Conservation (phyloP, 345 rosid genomes). For the Salix dunnii region DNA sequence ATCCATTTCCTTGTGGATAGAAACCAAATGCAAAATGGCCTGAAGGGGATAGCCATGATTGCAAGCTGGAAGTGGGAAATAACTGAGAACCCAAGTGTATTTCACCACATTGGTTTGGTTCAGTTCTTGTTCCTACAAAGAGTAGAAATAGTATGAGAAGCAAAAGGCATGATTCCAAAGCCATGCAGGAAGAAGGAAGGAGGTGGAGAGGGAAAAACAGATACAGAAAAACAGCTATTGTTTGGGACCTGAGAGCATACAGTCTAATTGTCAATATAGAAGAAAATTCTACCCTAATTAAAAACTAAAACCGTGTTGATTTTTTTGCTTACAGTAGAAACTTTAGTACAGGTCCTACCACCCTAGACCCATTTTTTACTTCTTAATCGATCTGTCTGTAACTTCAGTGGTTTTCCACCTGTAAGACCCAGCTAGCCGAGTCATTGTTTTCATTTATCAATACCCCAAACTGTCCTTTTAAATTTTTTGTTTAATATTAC, state of each 20-base stretch:
- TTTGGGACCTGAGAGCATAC: background rate
- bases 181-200: background rate
- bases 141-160: background rate
- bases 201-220: background rate
- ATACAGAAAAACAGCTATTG: background rate
- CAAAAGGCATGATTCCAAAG: background rate
- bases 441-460: too few relatives aligned
- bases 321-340: background rate
- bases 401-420: background rate
- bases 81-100: background rate
- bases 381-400: background rate
- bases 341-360: background rate
- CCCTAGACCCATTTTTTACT: background rate
- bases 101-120: background rate
- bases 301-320: background rate
- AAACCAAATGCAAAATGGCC: conserved; percentile 31
- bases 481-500: too few relatives aligned
- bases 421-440: background rate
- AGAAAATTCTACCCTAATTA: background rate
- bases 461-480: too few relatives aligned
- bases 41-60: conserved; percentile 27
- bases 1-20: conserved; percentile 21
- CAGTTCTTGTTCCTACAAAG: background rate
- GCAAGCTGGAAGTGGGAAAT: background rate
- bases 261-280: background rate